Base-by-base conservation (phyloP, 192 early-diverging fungal genomes). In the Tieghemiomyces parasiticus region DNA sequence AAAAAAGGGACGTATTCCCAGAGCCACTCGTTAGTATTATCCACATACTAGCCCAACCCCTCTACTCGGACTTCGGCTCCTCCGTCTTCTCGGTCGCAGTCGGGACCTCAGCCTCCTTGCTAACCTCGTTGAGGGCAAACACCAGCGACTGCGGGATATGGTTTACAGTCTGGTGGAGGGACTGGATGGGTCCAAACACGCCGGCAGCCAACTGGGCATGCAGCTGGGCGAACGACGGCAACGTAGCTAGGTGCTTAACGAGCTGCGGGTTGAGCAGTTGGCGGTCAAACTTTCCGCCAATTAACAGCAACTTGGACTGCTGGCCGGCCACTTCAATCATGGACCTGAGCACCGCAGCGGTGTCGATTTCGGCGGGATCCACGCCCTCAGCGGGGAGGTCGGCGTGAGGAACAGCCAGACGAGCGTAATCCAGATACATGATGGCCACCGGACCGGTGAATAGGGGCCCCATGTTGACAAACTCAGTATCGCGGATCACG, bases 381-480 rank as follows among this genome's bases (percentile, higher is more conserved):
- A n/a, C n/a, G n/a, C n/a, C n/a, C 24, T 26, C 20, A 34, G 12
- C 9, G 16, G 13, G 8, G 16, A 33, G 29, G 34, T 56, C 54
- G 32, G 54, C 20, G 29, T 35, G 24, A 16, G 54, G 28, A 9
- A 34, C 30, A 0, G 29, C 1, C 56, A 49, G 35, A 2, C 60
- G 59, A 0, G 33, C 35, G 29, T 54, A 31, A 2, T 34, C 49
- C 68, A 71, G 68, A 42, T 68, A 72, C 0, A 76, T 50, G 6
- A 76, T 56, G 1, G 68, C 70, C 34, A 62, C 69, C 10, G 74
- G 74, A 1, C 74, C 74, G 14, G 65, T 60, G 60, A 76, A 76
- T 52, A 72, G 25, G 8, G 48, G 28, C 26, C 31, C 50, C 64
- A 76, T 24, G 42, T 76, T 76, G 1, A 46, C 60, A 35, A 59